Evolutionary conservation across 441 rosid genomes (phyloP).

Genomic region (Cnidoscolus chayamansa): DNA sequence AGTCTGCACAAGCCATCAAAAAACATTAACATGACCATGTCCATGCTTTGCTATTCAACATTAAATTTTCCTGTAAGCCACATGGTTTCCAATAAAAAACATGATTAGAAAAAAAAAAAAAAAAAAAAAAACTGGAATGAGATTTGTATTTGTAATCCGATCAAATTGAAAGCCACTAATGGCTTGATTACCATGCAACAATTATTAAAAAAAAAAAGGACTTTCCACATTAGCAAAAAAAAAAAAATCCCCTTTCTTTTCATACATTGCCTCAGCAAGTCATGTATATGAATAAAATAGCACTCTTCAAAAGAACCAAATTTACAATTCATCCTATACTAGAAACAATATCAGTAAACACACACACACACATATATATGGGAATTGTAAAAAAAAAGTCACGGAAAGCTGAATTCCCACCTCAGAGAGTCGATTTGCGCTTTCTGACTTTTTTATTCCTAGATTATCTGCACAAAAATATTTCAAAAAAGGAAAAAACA

Average conservation of each 20-base stretch:
- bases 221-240: background rate
- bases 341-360: background rate
- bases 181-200: background rate
- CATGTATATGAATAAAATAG: too few species aligned
- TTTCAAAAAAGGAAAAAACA: conserved; percentile 5
- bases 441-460: conserved; percentile 73
- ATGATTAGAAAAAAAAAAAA: background rate
- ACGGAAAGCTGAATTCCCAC: conserved; percentile 28
- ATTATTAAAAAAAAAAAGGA: background rate
- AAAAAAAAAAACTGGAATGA: background rate
- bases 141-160: background rate
- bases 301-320: background rate
- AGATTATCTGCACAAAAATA: conserved; percentile 35
- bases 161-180: background rate
- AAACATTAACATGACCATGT: background rate
- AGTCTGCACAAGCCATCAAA: conserved; percentile 41
- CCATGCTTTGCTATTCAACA: background rate
- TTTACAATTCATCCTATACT: background rate
- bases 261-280: background rate
- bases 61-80: background rate
- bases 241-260: background rate
- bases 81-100: background rate
- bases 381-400: background rate
- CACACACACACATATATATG: background rate
- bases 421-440: conserved; percentile 82